Percentiles rank a stretch among this genome's conserved stretches.
Evolutionary conservation across 2,329 filamentous ascomycete genomes (phyloP).

Genomic region (Fusarium sp.): DNA sequence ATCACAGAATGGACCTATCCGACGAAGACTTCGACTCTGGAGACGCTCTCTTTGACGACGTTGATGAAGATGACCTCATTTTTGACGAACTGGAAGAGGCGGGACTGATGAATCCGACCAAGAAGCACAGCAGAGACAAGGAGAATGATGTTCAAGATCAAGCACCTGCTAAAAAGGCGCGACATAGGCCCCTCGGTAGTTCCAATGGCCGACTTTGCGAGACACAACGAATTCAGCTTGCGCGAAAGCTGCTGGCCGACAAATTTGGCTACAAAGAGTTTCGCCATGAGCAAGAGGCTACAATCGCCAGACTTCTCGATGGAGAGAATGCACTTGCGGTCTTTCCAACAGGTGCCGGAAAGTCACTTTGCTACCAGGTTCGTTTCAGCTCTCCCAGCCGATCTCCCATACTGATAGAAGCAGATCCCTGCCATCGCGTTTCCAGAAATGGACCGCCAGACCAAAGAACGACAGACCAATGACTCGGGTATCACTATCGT

Average conservation of each 20-base stretch:
- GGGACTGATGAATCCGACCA: conserved; percentile 10
- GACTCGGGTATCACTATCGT: conserved; percentile 64
- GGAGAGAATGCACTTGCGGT: conserved; percentile 56
- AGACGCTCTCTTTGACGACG: conserved; percentile 42
- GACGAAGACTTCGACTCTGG: conserved; percentile 44
- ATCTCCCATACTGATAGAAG: not conserved
- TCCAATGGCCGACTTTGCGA: not conserved
- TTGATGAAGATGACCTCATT: conserved; percentile 38
- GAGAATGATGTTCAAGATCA: not conserved
- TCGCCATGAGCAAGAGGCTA: conserved; percentile 57
- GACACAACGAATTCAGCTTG: conserved; percentile 20
- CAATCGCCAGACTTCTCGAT: conserved; percentile 51
- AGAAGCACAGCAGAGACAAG: conserved; percentile 21
- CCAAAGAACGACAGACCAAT: conserved; percentile 39
- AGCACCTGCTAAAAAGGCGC: conserved; percentile 21
- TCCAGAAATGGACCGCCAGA: conserved; percentile 52
- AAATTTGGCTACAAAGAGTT: conserved; percentile 55
- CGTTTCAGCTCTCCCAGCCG: not conserved
- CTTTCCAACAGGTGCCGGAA: conserved; percentile 62
- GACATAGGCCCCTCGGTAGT: not conserved
- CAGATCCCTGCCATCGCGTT: conserved; percentile 61
- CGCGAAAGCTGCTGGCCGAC: conserved; percentile 48
- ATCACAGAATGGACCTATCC: not conserved
- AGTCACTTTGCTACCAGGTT: conserved; percentile 61
- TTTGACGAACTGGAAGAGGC: conserved; percentile 29